phyloP scores from a whole-genome alignment of 192 early-diverging fungal species.

The Kappamyces sp. region DNA sequence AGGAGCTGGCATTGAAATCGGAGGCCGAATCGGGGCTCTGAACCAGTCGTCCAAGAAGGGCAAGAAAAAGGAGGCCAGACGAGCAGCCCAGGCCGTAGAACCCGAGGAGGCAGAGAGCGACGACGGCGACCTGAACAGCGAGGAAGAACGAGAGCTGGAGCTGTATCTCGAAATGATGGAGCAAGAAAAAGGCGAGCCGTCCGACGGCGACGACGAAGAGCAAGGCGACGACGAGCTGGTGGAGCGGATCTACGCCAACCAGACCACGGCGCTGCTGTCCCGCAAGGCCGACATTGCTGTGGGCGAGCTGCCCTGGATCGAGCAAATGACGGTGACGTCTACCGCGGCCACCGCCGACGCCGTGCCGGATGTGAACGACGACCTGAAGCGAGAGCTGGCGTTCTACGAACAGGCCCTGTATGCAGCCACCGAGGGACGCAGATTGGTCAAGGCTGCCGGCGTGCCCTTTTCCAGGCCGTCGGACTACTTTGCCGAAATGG shows the following conservation, averaged over 20 bases:
- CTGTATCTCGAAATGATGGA: conserved; percentile 30
- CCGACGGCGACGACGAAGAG: conserved; percentile 14
- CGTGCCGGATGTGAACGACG: conserved; percentile 65
- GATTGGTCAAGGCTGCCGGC: conserved; percentile 52
- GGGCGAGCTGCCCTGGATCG: conserved; percentile 43
- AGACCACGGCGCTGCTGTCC: conserved; percentile 28
- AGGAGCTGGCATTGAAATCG: conserved; percentile 13
- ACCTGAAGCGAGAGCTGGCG: conserved; percentile 86
- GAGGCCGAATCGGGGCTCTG: background rate
- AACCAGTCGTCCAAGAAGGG: background rate
- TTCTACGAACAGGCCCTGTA: conserved; percentile 90
- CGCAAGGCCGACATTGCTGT: conserved; percentile 38
- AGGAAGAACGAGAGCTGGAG: conserved; percentile 32
- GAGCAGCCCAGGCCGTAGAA: conserved; percentile 1
- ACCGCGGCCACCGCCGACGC: conserved; percentile 24
- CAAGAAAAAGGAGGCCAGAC: too few species aligned
- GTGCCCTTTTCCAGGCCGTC: conserved; percentile 79
- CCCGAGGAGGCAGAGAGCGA: conserved; percentile 11
- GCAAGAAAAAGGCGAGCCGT: conserved; percentile 2
- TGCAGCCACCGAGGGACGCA: conserved; percentile 62
- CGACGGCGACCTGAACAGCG: conserved; percentile 21
- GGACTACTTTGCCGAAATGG: conserved; percentile 98
- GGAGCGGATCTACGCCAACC: conserved; percentile 27
- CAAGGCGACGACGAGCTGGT: conserved; percentile 25
- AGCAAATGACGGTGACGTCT: conserved; percentile 35